Conservation (phyloP, 2,329 filamentous ascomycete genomes). For the Aspergillus arachidicola region DNA sequence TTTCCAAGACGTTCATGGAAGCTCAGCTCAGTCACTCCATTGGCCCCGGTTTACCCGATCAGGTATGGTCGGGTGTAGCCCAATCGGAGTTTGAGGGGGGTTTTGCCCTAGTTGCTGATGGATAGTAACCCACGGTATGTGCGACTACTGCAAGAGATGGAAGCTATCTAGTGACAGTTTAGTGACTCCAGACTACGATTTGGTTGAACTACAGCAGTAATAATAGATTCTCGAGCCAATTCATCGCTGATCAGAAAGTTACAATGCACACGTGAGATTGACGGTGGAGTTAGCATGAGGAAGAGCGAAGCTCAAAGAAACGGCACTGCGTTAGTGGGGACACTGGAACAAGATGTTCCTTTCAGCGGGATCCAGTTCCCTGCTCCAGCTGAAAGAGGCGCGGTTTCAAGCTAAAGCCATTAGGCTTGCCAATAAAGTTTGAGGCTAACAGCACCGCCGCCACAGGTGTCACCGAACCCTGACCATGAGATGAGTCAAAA, state of each 20-base stretch:
- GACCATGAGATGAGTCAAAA: background rate
- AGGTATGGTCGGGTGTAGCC: background rate
- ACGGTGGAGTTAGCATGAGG: no score
- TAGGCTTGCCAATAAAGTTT: background rate
- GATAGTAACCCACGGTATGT: background rate
- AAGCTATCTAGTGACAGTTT: no score
- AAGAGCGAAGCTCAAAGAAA: no score
- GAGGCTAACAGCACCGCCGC: background rate
- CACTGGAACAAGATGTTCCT: background rate
- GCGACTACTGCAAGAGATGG: background rate
- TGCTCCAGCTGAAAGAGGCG: background rate
- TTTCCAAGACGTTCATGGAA: no score
- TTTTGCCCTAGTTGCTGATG: background rate
- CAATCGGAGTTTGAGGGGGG: no score
- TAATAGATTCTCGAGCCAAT: background rate
- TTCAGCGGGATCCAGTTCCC: background rate
- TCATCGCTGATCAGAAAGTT: background rate
- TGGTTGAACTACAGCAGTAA: background rate
- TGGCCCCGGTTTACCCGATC: background rate
- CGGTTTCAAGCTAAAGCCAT: background rate
- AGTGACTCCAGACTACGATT: no score
- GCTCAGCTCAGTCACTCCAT: no score
- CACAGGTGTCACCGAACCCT: background rate
- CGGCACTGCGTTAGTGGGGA: no score
- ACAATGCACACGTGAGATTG: no score